phyloP scores from a whole-genome alignment of 345 rosid species.

The Eucalyptus erythrocorys region DNA sequence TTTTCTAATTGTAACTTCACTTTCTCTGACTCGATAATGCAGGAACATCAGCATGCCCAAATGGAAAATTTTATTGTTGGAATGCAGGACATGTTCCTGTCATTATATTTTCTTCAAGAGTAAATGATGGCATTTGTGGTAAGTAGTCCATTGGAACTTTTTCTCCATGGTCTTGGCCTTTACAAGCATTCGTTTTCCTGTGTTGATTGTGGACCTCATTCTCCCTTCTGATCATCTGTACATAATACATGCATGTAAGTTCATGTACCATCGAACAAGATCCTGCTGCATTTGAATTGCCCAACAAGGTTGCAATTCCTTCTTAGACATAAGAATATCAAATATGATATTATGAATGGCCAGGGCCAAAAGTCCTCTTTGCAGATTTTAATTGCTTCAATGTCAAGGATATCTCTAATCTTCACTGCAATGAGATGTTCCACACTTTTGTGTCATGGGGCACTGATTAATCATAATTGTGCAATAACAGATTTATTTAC shows the following conservation, averaged over 20 bases:
- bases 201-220: background rate
- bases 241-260: background rate
- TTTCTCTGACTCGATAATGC: background rate
- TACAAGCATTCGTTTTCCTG: background rate
- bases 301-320: background rate
- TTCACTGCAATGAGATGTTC: background rate
- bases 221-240: background rate
- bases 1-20: background rate
- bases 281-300: background rate
- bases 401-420: background rate
- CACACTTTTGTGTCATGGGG: background rate
- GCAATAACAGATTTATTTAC: background rate
- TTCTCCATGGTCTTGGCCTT: background rate
- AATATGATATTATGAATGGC: background rate
- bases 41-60: conserved; percentile 96
- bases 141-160: background rate
- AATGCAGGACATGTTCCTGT: conserved; percentile 66
- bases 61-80: conserved; percentile 69
- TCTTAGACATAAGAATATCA: background rate
- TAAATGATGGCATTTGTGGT: conserved; percentile 97
- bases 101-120: conserved; percentile 72
- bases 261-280: background rate
- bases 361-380: background rate
- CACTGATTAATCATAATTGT: background rate
- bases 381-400: background rate